Evolutionary conservation across 805 yeast species (phyloP), one percentile per base, ranked within the genome.

Genomic region (Priceomyces melissophilus): DNA sequence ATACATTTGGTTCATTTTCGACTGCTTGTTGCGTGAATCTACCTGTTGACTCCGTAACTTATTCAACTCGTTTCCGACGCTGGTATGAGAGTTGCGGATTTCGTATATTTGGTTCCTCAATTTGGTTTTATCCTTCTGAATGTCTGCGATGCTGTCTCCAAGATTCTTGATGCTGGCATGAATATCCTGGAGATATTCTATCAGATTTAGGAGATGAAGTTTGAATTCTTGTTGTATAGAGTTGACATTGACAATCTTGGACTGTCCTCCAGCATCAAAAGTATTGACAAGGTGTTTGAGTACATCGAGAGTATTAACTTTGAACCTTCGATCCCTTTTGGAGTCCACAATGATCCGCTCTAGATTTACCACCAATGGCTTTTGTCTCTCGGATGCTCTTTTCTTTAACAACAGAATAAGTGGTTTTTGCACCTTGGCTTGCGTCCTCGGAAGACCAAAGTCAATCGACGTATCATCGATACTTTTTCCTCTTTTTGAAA

Each of bases 281-380:
- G 55, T 50, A 13, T 49, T 48, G 8, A 67, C 58, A 25, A 65
- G 50, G 37, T 62, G 65, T 36, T 54, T 59, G 11, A 69, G 46
- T 12, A 67, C 73, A 44, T 69, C 74, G 3, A 69, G 37, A 1
- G 71, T 63, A 40, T 59, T 61, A 37, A 67, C 33, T 29, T 54
- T 56, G 32, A 50, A 45, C 17, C 69, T 41, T 32, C 54, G 57
- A 35, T 55, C 61, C 9, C 56, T 44, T 3, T 48, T 51, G 3
- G 41, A 42, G 8, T 50, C 55, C 3, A 52, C 52, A 7, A 46
- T 38, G 11, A 67, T 41, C 30, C 71, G 44, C 29, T 65, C 65
- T 1, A 62, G 43, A 27, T 63, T 61, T 2, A 68, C 47, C 4
- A 40, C 35, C 30, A 67, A 30, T 1, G 71, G 65, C 27, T 53